These are phyloP conservation scores for Trichoderma brevicompactum DNA, from an alignment of 2,329 filamentous ascomycete species.

Conservation along the genomic window DNA sequence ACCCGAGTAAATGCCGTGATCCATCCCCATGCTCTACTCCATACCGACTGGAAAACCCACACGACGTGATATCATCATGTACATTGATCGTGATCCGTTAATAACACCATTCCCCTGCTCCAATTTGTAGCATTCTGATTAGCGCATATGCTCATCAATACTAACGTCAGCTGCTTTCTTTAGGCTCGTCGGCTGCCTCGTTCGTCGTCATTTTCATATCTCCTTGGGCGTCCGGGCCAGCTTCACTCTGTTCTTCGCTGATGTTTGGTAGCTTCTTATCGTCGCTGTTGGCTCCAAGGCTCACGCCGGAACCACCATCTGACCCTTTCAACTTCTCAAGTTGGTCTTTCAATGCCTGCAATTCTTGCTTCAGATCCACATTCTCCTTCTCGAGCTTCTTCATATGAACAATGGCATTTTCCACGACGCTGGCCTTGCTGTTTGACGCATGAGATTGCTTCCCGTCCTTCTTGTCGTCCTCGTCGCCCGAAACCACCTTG, in stretches of 20 bases:
- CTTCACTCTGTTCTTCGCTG: constrained; percentile 1
- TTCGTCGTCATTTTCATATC: constrained; percentile 7
- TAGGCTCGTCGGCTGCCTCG: not conserved
- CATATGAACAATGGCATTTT: constrained; percentile 95
- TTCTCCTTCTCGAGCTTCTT: constrained; percentile 79
- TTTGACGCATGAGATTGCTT: constrained; percentile 63
- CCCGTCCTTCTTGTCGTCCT: constrained; percentile 53
- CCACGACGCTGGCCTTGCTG: constrained; percentile 97
- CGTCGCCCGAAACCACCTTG: constrained; percentile 47
- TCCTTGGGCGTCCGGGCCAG: not conserved
- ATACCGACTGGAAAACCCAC: not conserved
- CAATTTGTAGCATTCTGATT: not conserved
- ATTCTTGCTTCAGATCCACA: constrained; percentile 65
- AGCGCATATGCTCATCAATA: not conserved
- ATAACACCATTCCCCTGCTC: constrained; percentile 12
- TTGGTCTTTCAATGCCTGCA: constrained; percentile 46
- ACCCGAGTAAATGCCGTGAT: constrained; percentile 16
- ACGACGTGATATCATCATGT: constrained; percentile 21
- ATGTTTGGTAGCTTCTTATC: constrained; percentile 11
- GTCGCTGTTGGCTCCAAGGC: not conserved
- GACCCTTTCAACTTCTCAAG: constrained; percentile 38
- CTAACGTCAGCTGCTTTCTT: constrained; percentile 13
- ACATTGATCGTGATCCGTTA: constrained; percentile 12
- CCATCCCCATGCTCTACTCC: not conserved
- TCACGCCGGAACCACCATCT: not conserved